phyloP scores from a whole-genome alignment of 140 eudicot species.

The Cichorium intybus region DNA sequence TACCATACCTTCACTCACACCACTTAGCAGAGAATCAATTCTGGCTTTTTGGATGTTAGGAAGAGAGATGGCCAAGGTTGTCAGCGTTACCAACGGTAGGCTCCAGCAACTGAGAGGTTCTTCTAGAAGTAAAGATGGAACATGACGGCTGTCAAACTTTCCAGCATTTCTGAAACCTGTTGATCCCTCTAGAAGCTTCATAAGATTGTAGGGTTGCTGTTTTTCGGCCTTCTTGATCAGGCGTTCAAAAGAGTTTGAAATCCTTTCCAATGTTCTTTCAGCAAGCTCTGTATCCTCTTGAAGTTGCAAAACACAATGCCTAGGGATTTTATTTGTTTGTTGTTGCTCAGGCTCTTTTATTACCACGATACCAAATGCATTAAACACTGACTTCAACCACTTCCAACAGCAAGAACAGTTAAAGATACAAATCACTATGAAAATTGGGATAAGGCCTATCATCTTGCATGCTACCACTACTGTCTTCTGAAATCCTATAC shows the following conservation, averaged over 20 bases:
- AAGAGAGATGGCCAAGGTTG: neutral
- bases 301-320: neutral
- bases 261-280: neutral
- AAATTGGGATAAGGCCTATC: constrained; percentile 15
- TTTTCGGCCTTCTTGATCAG: neutral
- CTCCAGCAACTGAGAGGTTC: neutral
- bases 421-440: constrained; percentile 6
- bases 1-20: too few species aligned
- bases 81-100: neutral
- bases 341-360: neutral
- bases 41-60: too few species aligned
- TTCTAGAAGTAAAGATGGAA: neutral
- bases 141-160: neutral
- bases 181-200: neutral
- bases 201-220: neutral
- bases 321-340: neutral
- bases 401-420: constrained; percentile 15
- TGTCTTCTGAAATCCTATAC: neutral
- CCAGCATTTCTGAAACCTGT: neutral
- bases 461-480: neutral
- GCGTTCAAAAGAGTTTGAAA: neutral
- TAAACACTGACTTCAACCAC: neutral
- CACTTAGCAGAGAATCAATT: too few species aligned
- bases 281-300: neutral
- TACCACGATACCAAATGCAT: neutral